Base-by-base conservation (phyloP, 192 early-diverging fungal species). In the Obelidium mucronatum region DNA sequence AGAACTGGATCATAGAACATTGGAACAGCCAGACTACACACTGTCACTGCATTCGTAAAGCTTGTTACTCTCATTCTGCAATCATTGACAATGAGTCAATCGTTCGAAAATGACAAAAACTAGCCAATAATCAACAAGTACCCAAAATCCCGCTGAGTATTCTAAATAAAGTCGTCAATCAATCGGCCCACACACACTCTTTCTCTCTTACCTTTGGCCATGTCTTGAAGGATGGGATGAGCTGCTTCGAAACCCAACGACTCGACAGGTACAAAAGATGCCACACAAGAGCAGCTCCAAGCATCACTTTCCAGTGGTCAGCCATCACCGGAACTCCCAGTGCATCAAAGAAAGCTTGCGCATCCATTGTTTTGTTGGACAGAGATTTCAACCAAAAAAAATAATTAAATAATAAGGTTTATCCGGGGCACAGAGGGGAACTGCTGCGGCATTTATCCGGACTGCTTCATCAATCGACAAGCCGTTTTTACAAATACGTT, bases 1-100 rank as follows among this genome's bases (percentile, higher is more conserved):
- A 98, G 84, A 36, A 83, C 81, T 40, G 88, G 77, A 64, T 92
- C 87, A 76, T 83, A 88, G 48, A 98, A 78, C 2, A 95, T 77
- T n/a, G 91, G 91, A 17, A 90, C 73, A 0, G 92, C 85, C 2
- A 92, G 81, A 2, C 85, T 4, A 0, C 91, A 83, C 22, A 95
- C 88, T 30, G 83, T 34, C 31, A 92, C 75, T 39, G 93, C 90
- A 77, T 95, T 92, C 35, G 91, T 81, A 53, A 89, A 83, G 17
- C 94, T 44, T 44, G 42, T 44, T 5, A 44, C 17, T 17, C 42
- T 44, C 17, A 11, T 5, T 17, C 17, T 44, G 42, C 17, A 17
- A 44, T 44, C 6, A 44, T 44, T 44, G 17, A 44, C 42, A 44
- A 17, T n/a, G n/a, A n/a, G n/a, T n/a, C n/a, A n/a, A n/a, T n/a